A percentile compares a stretch with the other conserved stretches of the same genome.
These are phyloP conservation scores for Leccinum incarnatum DNA, from an alignment of 768 basidiomycete genomes.

Conservation along the genomic window DNA sequence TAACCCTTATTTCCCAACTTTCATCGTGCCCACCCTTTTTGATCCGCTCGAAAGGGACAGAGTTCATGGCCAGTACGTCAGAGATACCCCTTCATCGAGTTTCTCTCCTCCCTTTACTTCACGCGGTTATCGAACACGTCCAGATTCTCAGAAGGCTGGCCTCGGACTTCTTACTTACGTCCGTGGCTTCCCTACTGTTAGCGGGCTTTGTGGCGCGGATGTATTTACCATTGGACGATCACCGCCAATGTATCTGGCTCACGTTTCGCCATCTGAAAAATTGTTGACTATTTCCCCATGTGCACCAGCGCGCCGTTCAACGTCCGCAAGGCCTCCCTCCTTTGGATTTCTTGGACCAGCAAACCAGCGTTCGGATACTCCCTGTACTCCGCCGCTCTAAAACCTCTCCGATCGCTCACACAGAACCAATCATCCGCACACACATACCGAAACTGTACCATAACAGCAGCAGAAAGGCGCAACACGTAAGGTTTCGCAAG, in stretches of 20 bases:
- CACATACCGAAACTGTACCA: neutral
- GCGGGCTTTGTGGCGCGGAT: slow-evolving; percentile 31
- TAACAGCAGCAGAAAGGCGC: neutral
- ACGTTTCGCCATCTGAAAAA: slow-evolving; percentile 13
- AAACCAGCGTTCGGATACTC: slow-evolving; percentile 15
- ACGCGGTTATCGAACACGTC: slow-evolving; percentile 25
- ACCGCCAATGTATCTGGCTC: slow-evolving; percentile 15
- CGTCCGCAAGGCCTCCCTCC: slow-evolving; percentile 18
- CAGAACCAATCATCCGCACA: neutral
- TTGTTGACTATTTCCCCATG: slow-evolving; percentile 15
- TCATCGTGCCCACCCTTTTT: slow-evolving; percentile 16
- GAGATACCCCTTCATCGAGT: slow-evolving; percentile 7
- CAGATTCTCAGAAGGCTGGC: slow-evolving; percentile 30
- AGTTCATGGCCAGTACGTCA: slow-evolving; percentile 16
- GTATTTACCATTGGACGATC: slow-evolving; percentile 23
- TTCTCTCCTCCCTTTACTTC: slow-evolving; percentile 15
- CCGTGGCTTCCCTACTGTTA: slow-evolving; percentile 31
- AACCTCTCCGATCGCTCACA: slow-evolving; percentile 1
- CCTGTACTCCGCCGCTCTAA: slow-evolving; percentile 23
- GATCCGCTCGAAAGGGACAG: slow-evolving; percentile 16
- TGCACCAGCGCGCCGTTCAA: slow-evolving; percentile 16
- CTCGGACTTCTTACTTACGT: slow-evolving; percentile 35
- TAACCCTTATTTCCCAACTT: slow-evolving; percentile 19
- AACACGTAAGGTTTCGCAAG: slow-evolving; percentile 1
- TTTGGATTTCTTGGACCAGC: slow-evolving; percentile 21